A percentile compares a stretch with the other conserved stretches of the same genome.
phyloP scores from a whole-genome alignment of 2,329 filamentous ascomycete species.

The Paecilomyces niveus region DNA sequence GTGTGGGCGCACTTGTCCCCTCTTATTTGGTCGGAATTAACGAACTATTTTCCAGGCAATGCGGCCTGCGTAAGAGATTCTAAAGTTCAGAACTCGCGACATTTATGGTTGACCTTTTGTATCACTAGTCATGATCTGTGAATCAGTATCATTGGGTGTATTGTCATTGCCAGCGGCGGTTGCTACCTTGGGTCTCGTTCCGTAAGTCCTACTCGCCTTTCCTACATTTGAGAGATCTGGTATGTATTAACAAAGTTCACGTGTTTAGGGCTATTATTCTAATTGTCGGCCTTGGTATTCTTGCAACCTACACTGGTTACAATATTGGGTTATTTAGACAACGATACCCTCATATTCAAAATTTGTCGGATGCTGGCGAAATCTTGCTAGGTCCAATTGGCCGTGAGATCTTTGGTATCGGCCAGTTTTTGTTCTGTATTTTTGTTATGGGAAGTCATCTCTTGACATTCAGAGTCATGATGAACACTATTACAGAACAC shows the following conservation, averaged over 20 bases:
- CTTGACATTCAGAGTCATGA: conserved; percentile 61
- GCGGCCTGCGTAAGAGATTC: background rate
- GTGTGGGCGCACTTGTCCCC: background rate
- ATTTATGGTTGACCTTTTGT: background rate
- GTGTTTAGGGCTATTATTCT: conserved; percentile 42
- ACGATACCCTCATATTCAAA: conserved; percentile 52
- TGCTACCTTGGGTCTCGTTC: conserved; percentile 48
- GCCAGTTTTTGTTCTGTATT: conserved; percentile 57
- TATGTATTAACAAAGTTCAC: background rate
- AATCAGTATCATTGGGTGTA: conserved; percentile 53
- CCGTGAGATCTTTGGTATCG: conserved; percentile 55
- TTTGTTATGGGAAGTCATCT: conserved; percentile 67
- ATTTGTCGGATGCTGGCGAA: conserved; percentile 60
- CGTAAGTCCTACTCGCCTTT: conserved; percentile 24
- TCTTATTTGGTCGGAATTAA: background rate
- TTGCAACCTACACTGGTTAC: conserved; percentile 54
- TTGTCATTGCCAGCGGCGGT: conserved; percentile 50
- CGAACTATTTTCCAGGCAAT: background rate
- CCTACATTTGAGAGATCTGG: background rate
- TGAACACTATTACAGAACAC: conserved; percentile 57
- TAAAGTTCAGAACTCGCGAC: background rate
- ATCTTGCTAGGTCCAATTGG: conserved; percentile 55
- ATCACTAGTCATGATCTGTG: conserved; percentile 48
- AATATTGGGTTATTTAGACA: conserved; percentile 53
- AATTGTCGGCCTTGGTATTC: conserved; percentile 47